A percentile compares a stretch with the other conserved stretches of the same genome.
Conservation (phyloP, 352 stramenopile species). For the Phytopythium helicoides region DNA sequence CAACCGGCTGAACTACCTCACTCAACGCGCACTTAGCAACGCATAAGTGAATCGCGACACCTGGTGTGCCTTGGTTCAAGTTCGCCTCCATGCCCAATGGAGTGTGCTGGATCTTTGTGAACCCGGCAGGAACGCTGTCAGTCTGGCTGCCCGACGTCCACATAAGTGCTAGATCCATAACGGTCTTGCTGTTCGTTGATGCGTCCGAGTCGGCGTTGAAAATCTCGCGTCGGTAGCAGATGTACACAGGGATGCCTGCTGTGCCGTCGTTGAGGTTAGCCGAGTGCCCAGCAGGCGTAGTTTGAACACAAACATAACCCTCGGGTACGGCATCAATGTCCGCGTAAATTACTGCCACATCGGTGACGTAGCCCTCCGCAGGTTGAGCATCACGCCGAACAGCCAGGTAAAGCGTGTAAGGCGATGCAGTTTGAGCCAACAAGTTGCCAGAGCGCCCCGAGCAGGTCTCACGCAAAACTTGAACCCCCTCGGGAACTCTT, state of each 20-base stretch:
- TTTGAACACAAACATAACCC: conserved; percentile 66
- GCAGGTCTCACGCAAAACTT: conserved; percentile 67
- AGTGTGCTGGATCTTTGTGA: conserved; percentile 85
- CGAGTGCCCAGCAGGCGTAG: conserved; percentile 62
- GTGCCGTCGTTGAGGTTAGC: conserved; percentile 86
- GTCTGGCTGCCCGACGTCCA: conserved; percentile 66
- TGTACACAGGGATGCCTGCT: conserved; percentile 69
- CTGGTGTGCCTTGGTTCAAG: conserved; percentile 73
- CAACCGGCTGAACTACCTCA: conserved; percentile 55
- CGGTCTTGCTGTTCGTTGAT: conserved; percentile 35
- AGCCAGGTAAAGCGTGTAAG: conserved; percentile 69
- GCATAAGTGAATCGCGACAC: conserved; percentile 76
- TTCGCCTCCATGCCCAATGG: conserved; percentile 87
- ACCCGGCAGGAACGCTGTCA: conserved; percentile 60
- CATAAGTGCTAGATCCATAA: conserved; percentile 78
- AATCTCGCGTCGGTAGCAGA: conserved; percentile 61
- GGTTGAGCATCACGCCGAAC: conserved; percentile 64
- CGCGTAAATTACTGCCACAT: conserved; percentile 83
- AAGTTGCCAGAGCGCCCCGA: conserved; percentile 73
- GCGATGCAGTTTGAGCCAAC: conserved; percentile 67
- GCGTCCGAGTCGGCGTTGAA: conserved; percentile 1
- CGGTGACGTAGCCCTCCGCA: conserved; percentile 48
- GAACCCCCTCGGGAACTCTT: conserved; percentile 59
- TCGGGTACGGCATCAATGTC: conserved; percentile 85
- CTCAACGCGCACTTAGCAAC: conserved; percentile 55